phyloP scores from a whole-genome alignment of 176 grass and related monocot genomes.

The Thalia dealbata region DNA sequence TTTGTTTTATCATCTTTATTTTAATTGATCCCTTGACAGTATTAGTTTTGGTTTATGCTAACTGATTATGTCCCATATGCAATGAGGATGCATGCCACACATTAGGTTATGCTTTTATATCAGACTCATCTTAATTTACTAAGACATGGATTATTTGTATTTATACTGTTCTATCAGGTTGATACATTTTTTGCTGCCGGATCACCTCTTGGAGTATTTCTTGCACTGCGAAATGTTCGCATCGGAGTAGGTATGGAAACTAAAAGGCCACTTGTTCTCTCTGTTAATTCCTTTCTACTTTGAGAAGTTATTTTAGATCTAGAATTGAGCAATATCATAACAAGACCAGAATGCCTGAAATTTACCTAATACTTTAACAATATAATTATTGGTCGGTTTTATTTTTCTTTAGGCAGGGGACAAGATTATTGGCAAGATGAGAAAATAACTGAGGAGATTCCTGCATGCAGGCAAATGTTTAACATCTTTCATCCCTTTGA shows the following conservation, averaged over 20 bases:
- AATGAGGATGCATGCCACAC: not conserved
- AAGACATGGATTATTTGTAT: not conserved
- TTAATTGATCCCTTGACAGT: not conserved
- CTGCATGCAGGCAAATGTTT: conserved; percentile 86
- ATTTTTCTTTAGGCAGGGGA: conserved; percentile 54
- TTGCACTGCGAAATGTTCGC: conserved; percentile 74
- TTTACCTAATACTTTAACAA: not conserved
- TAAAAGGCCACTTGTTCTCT: not conserved
- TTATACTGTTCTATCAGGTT: conserved; percentile 49
- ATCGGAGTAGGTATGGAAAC: conserved; percentile 67
- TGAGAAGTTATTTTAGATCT: too few relatives aligned
- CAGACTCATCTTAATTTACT: not conserved
- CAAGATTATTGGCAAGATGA: conserved; percentile 84
- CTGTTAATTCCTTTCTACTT: not conserved
- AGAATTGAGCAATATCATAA: too few relatives aligned
- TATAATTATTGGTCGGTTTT: conserved; percentile 25
- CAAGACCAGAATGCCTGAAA: too few relatives aligned
- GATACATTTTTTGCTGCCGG: conserved; percentile 95
- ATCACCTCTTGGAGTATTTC: conserved; percentile 92
- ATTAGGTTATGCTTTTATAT: not conserved
- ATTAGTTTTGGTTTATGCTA: conserved; percentile 12
- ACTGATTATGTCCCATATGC: not conserved
- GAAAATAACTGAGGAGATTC: conserved; percentile 83
- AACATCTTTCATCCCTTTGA: conserved; percentile 98
- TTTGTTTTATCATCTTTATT: not conserved